Base-by-base conservation (phyloP, 2,329 filamentous ascomycete genomes). In the Aspergillus pseudotamarii region DNA sequence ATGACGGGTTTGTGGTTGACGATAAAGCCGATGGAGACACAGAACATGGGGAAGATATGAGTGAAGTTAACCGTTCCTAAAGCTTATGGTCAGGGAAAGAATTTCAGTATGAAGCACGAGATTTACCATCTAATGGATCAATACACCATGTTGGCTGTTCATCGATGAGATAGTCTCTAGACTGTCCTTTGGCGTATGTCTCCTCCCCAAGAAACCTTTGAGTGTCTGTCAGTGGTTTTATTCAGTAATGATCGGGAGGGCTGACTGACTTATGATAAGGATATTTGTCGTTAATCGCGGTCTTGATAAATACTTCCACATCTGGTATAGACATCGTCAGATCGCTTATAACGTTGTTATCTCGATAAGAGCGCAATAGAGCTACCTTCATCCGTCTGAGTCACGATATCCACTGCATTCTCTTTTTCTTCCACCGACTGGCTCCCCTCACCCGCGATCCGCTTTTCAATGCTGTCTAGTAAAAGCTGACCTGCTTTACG, bases 1-100 rank as follows among this genome's bases (percentile, higher is more conserved):
- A 93, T 85, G 2, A 89, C 76, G 3, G 91, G 89, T 32, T 81
- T 76, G 8, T 84, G 82, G 21, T 84, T 76, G 60, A 91, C 72
- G 28, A 89, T 81, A 71, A 93, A 88, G 56, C 84, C 90, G 71
- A 93, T 92, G 41, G 89, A 91, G 50, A 93, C 88, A 76, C 91
- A 93, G 79, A 91, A 93, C 88, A 92, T 92, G 63, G 90, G 90
- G 72, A 92, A 92, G 6, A 92, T 83, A 75, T 93, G 91, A 34
- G 90, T 91, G 79, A 91, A 93, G 81, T 93, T 93, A 64, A 93
- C 90, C 3, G 91, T 93, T 50, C 84, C 82, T 83, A 56, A 16
- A 21, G 12, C 10, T 43, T 45, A n/a, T 28, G 1, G 19, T 62
- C 48, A 64, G 59, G n/a, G n/a, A 34, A 10, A 32, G 4, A 14